Percentiles rank a stretch among this genome's conserved stretches.
Conservation (phyloP, 257 asterid genomes). For the Forsythia viridissima region DNA sequence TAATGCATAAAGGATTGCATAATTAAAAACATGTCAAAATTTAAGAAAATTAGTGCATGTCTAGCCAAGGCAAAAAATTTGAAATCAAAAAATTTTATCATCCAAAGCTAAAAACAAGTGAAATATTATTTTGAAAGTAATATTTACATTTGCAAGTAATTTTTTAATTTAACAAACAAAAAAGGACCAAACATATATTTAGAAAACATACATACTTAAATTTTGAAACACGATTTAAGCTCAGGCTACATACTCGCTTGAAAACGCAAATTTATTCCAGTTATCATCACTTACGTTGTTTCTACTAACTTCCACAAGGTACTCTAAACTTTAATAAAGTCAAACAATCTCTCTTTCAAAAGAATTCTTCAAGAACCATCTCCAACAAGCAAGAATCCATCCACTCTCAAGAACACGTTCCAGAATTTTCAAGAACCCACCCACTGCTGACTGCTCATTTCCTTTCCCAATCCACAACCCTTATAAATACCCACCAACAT, state of each 20-base stretch:
- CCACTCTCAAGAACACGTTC: not conserved
- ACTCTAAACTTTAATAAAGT: not conserved
- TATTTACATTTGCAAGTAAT: no score
- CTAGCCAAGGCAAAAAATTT: no score
- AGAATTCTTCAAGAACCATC: slow-evolving; percentile 24
- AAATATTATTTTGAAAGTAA: no score
- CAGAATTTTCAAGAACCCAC: slow-evolving; percentile 31
- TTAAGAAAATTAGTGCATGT: not conserved
- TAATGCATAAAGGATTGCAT: no score
- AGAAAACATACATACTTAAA: no score
- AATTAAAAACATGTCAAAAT: not conserved
- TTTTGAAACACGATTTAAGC: no score
- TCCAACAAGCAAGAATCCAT: slow-evolving; percentile 20
- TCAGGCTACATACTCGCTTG: no score
- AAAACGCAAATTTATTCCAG: no score
- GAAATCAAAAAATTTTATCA: not conserved
- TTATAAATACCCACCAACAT: slow-evolving; percentile 25
- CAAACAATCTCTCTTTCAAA: not conserved
- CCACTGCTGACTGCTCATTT: not conserved
- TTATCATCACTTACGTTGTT: not conserved
- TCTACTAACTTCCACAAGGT: slow-evolving; percentile 14
- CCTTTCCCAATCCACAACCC: not conserved
- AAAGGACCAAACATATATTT: no score
- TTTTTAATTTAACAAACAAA: no score
- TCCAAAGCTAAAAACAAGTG: no score